Base-by-base conservation (phyloP, 192 early-diverging fungal species). In the Coemansia guatemalensis region DNA sequence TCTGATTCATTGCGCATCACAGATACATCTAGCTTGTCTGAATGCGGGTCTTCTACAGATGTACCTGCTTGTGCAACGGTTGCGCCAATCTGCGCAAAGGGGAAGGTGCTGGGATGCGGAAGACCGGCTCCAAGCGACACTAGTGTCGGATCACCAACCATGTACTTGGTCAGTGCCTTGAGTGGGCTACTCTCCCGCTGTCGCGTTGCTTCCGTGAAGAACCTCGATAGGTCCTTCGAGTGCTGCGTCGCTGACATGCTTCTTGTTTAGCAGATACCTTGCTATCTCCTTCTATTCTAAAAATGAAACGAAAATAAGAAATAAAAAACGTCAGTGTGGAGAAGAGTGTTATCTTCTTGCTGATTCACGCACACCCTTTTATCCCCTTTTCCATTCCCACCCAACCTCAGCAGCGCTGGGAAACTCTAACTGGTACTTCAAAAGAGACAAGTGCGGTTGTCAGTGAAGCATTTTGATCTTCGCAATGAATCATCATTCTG, bases 111-210 rank as follows among this genome's bases (percentile, higher is more conserved):
- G 0, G 84, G 77, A 55, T 90, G 89, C 5, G 89, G 90, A 35
- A 87, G 75, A 1, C 90, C 90, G 2, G 87, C 88, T 9, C 89
- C 89, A 1, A 92, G 78, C 32, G 88, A 88, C 50, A 92, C 65
- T 44, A 87, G 83, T 33, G 71, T 80, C 6, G 84, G 75, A 49
- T 75, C 83, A 2, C 60, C 63, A 2, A 32, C 35, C 79, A 82
- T 75, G 64, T 75, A 82, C 62, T 75, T 75, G 44, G 39, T 50
- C 51, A 75, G 54, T 18, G 66, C 48, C 67, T 82, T 82, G 17
- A 82, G 64, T n/a, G 79, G 79, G 61, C 73, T 75, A 67, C 60
- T 69, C 59, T 73, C 65, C 30, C 79, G 79, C 14, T 48, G 55
- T 50, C 44, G 55, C 18, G 79, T 56, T 14, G 66, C 60, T 51